These are phyloP conservation scores for Penicillium tannophilum DNA, from an alignment of 495 filamentous ascomycete species.

Conservation along the genomic window DNA sequence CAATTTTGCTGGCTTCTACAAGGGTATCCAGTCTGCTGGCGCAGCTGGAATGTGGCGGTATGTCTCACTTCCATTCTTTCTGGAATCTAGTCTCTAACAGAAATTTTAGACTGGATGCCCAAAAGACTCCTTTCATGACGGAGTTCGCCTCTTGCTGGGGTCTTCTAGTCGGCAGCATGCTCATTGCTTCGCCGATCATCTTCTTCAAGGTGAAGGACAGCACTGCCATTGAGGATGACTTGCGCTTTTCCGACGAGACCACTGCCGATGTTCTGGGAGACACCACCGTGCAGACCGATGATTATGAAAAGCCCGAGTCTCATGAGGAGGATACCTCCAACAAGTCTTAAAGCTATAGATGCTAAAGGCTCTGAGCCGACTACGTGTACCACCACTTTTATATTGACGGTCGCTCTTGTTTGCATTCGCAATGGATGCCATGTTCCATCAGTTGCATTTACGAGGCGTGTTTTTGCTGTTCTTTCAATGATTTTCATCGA, in stretches of 20 bases:
- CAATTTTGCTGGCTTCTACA: slow-evolving; percentile 95
- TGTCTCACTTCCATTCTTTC: slow-evolving; percentile 17
- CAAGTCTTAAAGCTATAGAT: slow-evolving; percentile 8
- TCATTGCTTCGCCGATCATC: slow-evolving; percentile 79
- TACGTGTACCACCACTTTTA: slow-evolving; percentile 12
- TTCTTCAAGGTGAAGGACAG: slow-evolving; percentile 76
- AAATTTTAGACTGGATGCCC: slow-evolving; percentile 57
- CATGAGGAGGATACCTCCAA: slow-evolving; percentile 16
- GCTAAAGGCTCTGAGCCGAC: background rate
- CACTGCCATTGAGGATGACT: slow-evolving; percentile 71
- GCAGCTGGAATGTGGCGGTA: slow-evolving; percentile 82
- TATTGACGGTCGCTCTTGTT: background rate
- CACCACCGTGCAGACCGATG: slow-evolving; percentile 15
- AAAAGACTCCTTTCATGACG: slow-evolving; percentile 62
- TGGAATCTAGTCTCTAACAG: slow-evolving; percentile 12
- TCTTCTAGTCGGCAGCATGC: slow-evolving; percentile 67
- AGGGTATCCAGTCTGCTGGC: slow-evolving; percentile 95
- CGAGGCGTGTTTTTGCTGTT: slow-evolving; percentile 16
- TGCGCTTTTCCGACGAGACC: slow-evolving; percentile 83
- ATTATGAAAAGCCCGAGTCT: slow-evolving; percentile 20
- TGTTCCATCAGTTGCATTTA: slow-evolving; percentile 21
- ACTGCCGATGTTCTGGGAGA: slow-evolving; percentile 37
- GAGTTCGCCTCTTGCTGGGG: slow-evolving; percentile 70
- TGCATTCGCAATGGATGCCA: slow-evolving; percentile 7
- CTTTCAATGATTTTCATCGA: background rate